Base-by-base conservation (phyloP, 306 rosid species). In the Fagus sylvatica region DNA sequence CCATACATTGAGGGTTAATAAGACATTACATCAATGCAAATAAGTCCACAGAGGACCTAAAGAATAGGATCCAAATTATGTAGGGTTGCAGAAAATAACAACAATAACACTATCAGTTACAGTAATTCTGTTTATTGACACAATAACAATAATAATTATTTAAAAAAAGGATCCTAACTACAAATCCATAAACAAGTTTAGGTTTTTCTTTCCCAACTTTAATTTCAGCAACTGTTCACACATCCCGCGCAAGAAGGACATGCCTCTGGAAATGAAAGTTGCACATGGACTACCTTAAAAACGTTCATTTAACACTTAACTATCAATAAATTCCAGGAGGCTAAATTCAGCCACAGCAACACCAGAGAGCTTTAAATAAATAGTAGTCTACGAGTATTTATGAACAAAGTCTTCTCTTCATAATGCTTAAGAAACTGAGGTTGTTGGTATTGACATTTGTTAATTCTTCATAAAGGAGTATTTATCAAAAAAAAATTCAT, bases 1-100 rank as follows among this genome's bases (percentile, higher is more conserved):
- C 48, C 49, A 17, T 73, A 17, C 17, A 72, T 72, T 33, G 41
- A 76, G 71, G 53, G 42, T 73, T 49, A 69, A 39, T 17, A 66
- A 66, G 49, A 66, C 32, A 59, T 6, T 7, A 13, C 41, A 73
- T 34, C 37, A 55, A 64, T 53, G 68, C 53, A 30, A 41, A 76
- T 40, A 60, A 36, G 34, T 5, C 53, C 22, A 15, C 43, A 12
- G 17, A 51, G 36, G 59, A 42, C 69, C 69, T 4, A 49, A 65
- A 70, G 7, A 57, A 46, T 72, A 61, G 22, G 51, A 37, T 74
- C 55, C 76, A 54, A 54, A 60, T 60, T 6, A 60, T 60, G 8
- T 60, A 30, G 40, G 13, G 13, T 16, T 32, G 15, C 66, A 62
- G 3, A 62, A 62, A 62, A 62, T 32, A 60, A 54, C 22, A 54